Evolutionary conservation across 2,329 filamentous ascomycete genomes (phyloP).

Genomic region (Claviceps sp.): DNA sequence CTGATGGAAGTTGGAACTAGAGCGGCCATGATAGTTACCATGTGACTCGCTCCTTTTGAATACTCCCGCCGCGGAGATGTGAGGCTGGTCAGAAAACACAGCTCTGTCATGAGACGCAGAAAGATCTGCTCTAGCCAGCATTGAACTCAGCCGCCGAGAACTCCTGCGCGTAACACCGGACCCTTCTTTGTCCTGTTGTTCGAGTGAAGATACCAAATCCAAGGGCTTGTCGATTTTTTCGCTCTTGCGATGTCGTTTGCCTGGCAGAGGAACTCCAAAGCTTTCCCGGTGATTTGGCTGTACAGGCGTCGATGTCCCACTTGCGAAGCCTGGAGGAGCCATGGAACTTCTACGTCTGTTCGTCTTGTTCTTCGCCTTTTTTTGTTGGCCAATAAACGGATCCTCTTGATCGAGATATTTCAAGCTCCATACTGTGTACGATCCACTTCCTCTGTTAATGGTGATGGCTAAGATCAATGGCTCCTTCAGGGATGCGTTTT

Average conservation of each 20-base stretch:
- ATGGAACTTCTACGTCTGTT: constrained; percentile 48
- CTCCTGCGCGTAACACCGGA: constrained; percentile 41
- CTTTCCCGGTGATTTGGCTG: constrained; percentile 62
- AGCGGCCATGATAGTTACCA: constrained; percentile 26
- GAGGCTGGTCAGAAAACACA: constrained; percentile 58
- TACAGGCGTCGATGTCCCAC: constrained; percentile 66
- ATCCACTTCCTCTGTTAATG: constrained; percentile 59
- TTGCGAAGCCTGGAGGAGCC: constrained; percentile 54
- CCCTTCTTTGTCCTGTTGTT: constrained; percentile 47
- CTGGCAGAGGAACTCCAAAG: constrained; percentile 46
- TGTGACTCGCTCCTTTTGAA: constrained; percentile 61
- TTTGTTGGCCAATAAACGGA: constrained; percentile 32
- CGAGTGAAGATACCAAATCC: constrained; percentile 57
- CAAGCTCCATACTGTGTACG: constrained; percentile 76
- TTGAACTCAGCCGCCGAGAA: constrained; percentile 75
- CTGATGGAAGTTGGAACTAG: constrained; percentile 30
- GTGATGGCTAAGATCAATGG: constrained; percentile 66
- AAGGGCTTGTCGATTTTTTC: constrained; percentile 37
- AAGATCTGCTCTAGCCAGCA: constrained; percentile 75
- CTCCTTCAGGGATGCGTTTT: constrained; percentile 24
- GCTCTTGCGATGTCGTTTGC: constrained; percentile 40
- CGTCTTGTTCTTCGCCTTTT: constrained; percentile 31
- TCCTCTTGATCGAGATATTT: constrained; percentile 61
- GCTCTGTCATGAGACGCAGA: constrained; percentile 72
- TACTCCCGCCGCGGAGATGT: constrained; percentile 25